phyloP scores from a whole-genome alignment of 176 grass and related monocot genomes.

The Aegilops speltoides region DNA sequence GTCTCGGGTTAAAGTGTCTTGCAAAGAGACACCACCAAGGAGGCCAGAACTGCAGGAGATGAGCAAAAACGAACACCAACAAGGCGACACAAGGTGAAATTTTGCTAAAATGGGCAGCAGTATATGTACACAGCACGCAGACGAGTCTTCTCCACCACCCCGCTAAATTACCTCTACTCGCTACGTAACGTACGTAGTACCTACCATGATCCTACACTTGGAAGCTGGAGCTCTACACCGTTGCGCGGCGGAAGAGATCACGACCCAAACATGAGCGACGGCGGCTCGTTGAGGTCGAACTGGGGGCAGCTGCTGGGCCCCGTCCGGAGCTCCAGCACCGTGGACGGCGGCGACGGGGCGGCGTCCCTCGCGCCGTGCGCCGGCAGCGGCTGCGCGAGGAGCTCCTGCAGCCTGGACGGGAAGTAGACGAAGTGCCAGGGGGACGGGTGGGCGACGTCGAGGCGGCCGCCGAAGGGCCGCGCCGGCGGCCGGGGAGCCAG shows the following conservation, averaged over 20 bases:
- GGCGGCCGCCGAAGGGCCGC: neutral
- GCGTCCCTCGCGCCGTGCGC: neutral
- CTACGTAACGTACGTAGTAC: neutral
- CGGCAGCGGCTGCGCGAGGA: neutral
- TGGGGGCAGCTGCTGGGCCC: constrained; percentile 38
- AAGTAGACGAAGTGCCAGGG: constrained; percentile 49
- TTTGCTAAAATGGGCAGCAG: constrained; percentile 29
- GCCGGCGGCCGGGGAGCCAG: neutral
- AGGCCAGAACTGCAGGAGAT: neutral
- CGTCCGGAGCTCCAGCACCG: constrained; percentile 65
- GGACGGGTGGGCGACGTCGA: constrained; percentile 33
- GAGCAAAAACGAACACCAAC: neutral
- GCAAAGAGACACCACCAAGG: neutral
- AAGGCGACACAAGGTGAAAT: neutral
- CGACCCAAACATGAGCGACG: constrained; percentile 41
- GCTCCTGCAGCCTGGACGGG: constrained; percentile 21
- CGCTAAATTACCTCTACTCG: neutral
- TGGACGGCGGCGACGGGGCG: constrained; percentile 52
- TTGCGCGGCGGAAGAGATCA: constrained; percentile 4
- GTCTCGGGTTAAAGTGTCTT: neutral
- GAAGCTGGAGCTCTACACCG: neutral
- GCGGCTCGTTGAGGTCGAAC: constrained; percentile 97
- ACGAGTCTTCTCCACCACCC: neutral
- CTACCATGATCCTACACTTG: neutral
- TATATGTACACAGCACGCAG: constrained; percentile 35